phyloP scores from a whole-genome alignment of 2,329 filamentous ascomycete species.

The Ceratocystis albifundus region DNA sequence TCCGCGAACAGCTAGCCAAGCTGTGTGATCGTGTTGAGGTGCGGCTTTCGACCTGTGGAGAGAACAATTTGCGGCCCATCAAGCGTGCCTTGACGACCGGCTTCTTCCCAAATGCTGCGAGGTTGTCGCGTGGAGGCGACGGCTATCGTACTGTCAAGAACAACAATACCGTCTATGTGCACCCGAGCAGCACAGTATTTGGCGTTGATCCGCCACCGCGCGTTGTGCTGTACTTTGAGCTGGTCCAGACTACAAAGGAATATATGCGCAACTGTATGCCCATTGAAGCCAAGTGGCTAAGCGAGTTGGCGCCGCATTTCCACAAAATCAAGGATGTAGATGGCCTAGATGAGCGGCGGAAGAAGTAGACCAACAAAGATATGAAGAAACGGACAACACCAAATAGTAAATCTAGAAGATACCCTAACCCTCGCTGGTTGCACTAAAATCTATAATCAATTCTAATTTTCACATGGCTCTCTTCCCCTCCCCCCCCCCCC shows the following conservation, averaged over 20 bases:
- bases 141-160: constrained; percentile 88
- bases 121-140: constrained; percentile 71
- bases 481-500: too few relatives aligned
- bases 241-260: constrained; percentile 76
- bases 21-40: constrained; percentile 92
- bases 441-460: not conserved
- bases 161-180: constrained; percentile 78
- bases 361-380: constrained; percentile 27
- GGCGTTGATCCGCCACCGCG: constrained; percentile 62
- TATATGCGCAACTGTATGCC: constrained; percentile 86
- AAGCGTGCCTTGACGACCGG: constrained; percentile 80
- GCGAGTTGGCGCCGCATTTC: constrained; percentile 85
- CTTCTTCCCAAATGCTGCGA: constrained; percentile 87
- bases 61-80: constrained; percentile 58
- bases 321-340: constrained; percentile 89
- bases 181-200: constrained; percentile 74
- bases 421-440: constrained; percentile 10
- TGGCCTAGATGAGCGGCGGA: constrained; percentile 57
- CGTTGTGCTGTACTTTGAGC: constrained; percentile 78
- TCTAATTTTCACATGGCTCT: not conserved
- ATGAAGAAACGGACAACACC: not conserved
- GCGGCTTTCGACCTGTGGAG: constrained; percentile 54
- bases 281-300: constrained; percentile 71
- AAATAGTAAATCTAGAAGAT: not conserved
- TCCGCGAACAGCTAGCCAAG: constrained; percentile 82